These are phyloP conservation scores for Tuber borchii DNA, from an alignment of 495 filamentous ascomycete species.

Conservation along the genomic window DNA sequence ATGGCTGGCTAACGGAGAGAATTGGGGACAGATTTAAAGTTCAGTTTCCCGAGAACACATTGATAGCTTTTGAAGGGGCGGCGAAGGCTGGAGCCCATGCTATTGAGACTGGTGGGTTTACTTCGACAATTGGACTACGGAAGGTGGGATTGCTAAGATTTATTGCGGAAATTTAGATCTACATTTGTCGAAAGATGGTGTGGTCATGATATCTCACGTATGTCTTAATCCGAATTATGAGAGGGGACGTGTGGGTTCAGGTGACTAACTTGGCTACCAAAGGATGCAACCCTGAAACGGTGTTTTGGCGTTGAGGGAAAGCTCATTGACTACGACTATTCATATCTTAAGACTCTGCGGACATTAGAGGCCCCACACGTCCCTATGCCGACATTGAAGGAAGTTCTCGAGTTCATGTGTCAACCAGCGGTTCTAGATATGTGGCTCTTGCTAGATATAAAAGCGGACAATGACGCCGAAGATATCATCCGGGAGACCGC, in stretches of 20 bases:
- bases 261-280: constrained; percentile 22
- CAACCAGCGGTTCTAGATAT: constrained; percentile 55
- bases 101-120: constrained; percentile 59
- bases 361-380: constrained; percentile 63
- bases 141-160: constrained; percentile 3
- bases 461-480: constrained; percentile 68
- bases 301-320: constrained; percentile 68
- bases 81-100: constrained; percentile 68
- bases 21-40: constrained; percentile 50
- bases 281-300: constrained; percentile 70
- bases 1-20: not conserved
- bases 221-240: constrained; percentile 30
- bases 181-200: constrained; percentile 71
- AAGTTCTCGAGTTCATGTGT: constrained; percentile 66
- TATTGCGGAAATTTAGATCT: constrained; percentile 51
- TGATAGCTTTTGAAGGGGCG: constrained; percentile 68
- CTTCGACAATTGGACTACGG: not conserved
- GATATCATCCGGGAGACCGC: constrained; percentile 62
- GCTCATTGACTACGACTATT: constrained; percentile 69
- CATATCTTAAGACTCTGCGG: constrained; percentile 58
- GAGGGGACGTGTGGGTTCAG: not conserved
- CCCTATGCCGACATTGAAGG: constrained; percentile 65
- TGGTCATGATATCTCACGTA: constrained; percentile 81
- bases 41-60: constrained; percentile 75
- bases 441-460: constrained; percentile 86